Evolutionary conservation across 2,329 filamentous ascomycete species (phyloP), one percentile per base, ranked within the genome.

Genomic region (Pseudogymnoascus pannorum): DNA sequence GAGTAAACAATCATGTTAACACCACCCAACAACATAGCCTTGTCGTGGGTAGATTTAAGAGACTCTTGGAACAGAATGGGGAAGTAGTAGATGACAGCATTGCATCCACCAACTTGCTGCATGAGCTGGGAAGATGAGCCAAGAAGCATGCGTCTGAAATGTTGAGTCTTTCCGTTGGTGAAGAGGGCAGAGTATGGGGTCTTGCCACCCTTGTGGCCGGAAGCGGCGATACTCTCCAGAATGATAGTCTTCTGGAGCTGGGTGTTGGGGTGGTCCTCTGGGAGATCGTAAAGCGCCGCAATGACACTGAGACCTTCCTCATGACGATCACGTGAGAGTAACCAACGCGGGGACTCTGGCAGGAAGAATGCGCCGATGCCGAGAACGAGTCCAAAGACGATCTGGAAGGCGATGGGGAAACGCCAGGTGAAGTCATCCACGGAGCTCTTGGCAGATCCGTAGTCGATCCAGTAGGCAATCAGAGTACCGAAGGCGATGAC

Each of bases 261-360:
- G 5, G 70, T 67, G n/a, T 69, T 67, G 12, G 76, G 75, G 58
- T 79, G 74, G n/a, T 81, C 75, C 5, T 75, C 68, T n/a, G 76
- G 74, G 65, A 61, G 73, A 67, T 93, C 93, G 70, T 96, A 96
- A 5, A 97, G 80, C 71, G 97, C 97, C 64, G 94, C 93, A 75
- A 97, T 97, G 58, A 99, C 94, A 38, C 96, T 86, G 74, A 97
- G 96, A 57, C 92, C 94, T 72, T 99, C 94, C 73, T 97, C 94
- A 70, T 97, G 92, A 69, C 96, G 89, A 68, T 97, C 94, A 71
- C 96, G 96, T 72, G 96, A 92, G 42, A 97, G 80, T 5, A 99
- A 85, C 94, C 94, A 99, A 77, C 93, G 87, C 31, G 94, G 94
- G 16, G 93, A 97, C 77, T 99, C 94, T 67, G 95, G 94, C 68